phyloP scores from a whole-genome alignment of 306 rosid genomes.

The Bauhinia variegata region DNA sequence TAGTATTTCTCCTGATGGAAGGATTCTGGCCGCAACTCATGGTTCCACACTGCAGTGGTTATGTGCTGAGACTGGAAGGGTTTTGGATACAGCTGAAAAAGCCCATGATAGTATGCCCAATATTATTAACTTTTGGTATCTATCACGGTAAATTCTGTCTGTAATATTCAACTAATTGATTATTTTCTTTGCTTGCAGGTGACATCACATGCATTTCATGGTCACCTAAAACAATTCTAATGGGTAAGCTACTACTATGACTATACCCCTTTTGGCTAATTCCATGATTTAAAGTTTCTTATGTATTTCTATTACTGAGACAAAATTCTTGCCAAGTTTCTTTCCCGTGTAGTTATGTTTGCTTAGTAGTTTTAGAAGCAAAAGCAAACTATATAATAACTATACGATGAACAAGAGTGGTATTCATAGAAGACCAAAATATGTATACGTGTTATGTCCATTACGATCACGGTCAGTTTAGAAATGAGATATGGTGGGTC shows the following conservation, averaged over 20 bases:
- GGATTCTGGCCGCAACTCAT: constrained; percentile 75
- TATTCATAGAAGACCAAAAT: background rate
- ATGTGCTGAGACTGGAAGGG: constrained; percentile 76
- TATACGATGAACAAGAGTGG: background rate
- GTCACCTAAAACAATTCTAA: constrained; percentile 71
- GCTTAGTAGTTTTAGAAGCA: constrained; percentile 8
- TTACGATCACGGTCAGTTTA: background rate
- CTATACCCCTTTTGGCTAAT: constrained; percentile 8
- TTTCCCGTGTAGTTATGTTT: constrained; percentile 13
- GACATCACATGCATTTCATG: constrained; percentile 84
- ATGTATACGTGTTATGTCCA: background rate
- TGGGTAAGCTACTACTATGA: constrained; percentile 54
- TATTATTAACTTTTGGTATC: background rate
- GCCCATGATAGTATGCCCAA: constrained; percentile 81
- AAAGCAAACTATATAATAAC: constrained; percentile 4
- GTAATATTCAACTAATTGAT: constrained; percentile 16
- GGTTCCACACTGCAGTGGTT: constrained; percentile 95
- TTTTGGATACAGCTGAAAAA: constrained; percentile 93
- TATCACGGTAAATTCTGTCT: constrained; percentile 4
- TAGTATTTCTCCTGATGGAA: constrained; percentile 83
- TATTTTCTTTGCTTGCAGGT: constrained; percentile 57
- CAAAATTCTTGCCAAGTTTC: constrained; percentile 10
- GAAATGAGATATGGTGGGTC: background rate
- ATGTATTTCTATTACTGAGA: constrained; percentile 6
- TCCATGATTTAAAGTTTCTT: background rate